Conservation (phyloP, 345 rosid genomes). For the Orychophragmus violaceus region DNA sequence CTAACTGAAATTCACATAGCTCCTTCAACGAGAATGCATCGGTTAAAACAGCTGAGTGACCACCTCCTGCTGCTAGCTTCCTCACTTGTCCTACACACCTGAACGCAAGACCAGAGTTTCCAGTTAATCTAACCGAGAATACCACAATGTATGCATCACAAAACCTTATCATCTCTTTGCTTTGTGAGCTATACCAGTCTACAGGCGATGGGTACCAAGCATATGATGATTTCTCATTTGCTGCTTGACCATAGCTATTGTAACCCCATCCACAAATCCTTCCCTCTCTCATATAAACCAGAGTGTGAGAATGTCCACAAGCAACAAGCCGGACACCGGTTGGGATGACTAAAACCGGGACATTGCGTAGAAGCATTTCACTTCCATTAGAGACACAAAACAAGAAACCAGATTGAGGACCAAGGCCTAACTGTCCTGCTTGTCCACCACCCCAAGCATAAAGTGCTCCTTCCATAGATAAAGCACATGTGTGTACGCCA, state of each 20-base stretch:
- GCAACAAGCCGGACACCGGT: constrained; percentile 72
- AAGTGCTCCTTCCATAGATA: constrained; percentile 70
- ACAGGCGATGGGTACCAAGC: constrained; percentile 98
- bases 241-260: constrained; percentile 94
- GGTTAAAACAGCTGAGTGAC: constrained; percentile 91
- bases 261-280: constrained; percentile 95
- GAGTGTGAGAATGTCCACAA: constrained; percentile 94
- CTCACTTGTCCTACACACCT: constrained; percentile 95
- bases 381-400: constrained; percentile 58
- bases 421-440: constrained; percentile 87
- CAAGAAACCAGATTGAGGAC: constrained; percentile 67
- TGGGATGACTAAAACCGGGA: constrained; percentile 71
- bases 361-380: constrained; percentile 52
- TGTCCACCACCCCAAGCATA: constrained; percentile 98
- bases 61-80: constrained; percentile 96
- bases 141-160: background rate
- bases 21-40: constrained; percentile 95
- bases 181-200: constrained; percentile 60
- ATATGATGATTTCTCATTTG: constrained; percentile 75
- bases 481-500: constrained; percentile 88
- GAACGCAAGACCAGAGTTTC: constrained; percentile 18
- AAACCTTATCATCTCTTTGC: background rate
- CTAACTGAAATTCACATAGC: constrained; percentile 86
- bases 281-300: constrained; percentile 65
- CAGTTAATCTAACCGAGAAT: background rate